These are phyloP conservation scores for Proliferodiscus dingleyae DNA, from an alignment of 2,329 filamentous ascomycete genomes.

Conservation along the genomic window DNA sequence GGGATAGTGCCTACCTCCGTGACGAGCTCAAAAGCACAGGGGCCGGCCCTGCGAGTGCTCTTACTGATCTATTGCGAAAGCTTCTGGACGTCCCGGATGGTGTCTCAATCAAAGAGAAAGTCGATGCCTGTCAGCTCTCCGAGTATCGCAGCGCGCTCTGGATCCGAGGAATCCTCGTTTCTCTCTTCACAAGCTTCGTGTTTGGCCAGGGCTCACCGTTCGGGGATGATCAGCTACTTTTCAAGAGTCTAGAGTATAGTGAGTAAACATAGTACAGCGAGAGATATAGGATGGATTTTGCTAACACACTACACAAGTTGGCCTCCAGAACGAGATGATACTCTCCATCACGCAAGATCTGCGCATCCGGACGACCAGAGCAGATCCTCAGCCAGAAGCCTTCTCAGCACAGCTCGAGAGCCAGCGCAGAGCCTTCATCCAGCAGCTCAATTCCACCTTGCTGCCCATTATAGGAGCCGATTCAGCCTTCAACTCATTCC, in stretches of 20 bases:
- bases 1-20: background rate
- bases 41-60: background rate
- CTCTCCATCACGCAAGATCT: background rate
- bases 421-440: background rate
- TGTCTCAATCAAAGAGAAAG: background rate
- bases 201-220: background rate
- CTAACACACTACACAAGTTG: background rate
- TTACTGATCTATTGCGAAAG: background rate
- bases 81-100: background rate
- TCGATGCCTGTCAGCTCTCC: background rate
- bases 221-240: background rate
- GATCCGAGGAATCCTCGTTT: background rate
- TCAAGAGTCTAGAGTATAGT: background rate
- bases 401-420: background rate
- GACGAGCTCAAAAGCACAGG: background rate
- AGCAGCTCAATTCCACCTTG: background rate
- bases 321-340: background rate
- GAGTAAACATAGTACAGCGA: background rate
- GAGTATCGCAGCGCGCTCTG: background rate
- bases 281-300: too few relatives aligned
- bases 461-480: background rate
- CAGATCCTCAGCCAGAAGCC: background rate
- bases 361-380: background rate
- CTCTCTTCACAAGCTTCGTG: background rate
- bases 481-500: background rate